Conservation (phyloP, 805 yeast genomes). For the Cyberlindnera xylosilytica region DNA sequence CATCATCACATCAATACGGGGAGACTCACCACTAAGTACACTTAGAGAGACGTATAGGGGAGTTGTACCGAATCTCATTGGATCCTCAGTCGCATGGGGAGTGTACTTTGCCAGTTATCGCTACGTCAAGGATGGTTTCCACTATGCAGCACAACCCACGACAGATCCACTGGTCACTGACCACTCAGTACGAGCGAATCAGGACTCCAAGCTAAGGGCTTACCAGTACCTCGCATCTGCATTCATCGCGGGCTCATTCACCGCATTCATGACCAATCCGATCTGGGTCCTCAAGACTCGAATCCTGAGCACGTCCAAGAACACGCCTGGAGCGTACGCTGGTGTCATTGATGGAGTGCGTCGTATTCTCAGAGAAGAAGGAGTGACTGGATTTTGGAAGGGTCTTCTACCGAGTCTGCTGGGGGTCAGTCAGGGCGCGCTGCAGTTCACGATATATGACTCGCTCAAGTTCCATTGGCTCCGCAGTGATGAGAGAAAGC, state of each 20-base stretch:
- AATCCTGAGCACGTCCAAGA: conserved; percentile 40
- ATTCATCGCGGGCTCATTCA: conserved; percentile 67
- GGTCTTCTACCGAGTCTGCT: conserved; percentile 74
- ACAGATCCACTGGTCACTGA: conserved; percentile 7
- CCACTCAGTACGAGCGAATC: conserved; percentile 11
- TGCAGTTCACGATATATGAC: conserved; percentile 86
- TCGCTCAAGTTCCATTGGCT: conserved; percentile 50
- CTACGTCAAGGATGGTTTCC: conserved; percentile 45
- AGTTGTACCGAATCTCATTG: conserved; percentile 59
- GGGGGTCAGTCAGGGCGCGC: conserved; percentile 85
- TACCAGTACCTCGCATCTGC: conserved; percentile 52
- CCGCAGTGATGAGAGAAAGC: conserved; percentile 23
- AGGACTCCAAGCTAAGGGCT: conserved; percentile 37
- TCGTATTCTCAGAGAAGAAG: conserved; percentile 51
- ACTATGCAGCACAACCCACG: conserved; percentile 10
- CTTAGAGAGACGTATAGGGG: conserved; percentile 22
- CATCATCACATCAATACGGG: conserved; percentile 5
- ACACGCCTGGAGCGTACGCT: conserved; percentile 49
- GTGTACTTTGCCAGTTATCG: conserved; percentile 79
- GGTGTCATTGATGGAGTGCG: conserved; percentile 55
- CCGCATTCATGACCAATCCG: conserved; percentile 83
- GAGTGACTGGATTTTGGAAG: conserved; percentile 61
- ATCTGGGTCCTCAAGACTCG: conserved; percentile 95
- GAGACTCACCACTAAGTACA: conserved; percentile 17
- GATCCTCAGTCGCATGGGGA: conserved; percentile 88